phyloP scores from a whole-genome alignment of 306 rosid species.

The Psophocarpus tetragonolobus region DNA sequence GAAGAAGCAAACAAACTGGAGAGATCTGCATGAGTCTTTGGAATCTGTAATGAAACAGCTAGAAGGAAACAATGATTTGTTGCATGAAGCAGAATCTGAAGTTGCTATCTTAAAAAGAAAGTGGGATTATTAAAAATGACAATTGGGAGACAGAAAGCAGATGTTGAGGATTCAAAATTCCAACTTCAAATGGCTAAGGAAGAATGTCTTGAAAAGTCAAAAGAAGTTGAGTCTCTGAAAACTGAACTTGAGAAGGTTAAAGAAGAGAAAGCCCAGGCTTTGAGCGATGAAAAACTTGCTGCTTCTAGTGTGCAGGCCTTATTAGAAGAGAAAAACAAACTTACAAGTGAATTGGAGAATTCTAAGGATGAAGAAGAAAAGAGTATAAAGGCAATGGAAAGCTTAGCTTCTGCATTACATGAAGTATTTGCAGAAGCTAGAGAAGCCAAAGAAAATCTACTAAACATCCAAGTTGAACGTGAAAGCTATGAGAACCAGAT shows the following conservation, averaged over 20 bases:
- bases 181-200: constrained; percentile 53
- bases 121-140: constrained; percentile 85
- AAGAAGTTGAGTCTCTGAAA: constrained; percentile 55
- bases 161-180: constrained; percentile 72
- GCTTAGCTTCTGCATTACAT: constrained; percentile 94
- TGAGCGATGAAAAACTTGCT: constrained; percentile 79
- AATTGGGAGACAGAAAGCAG: constrained; percentile 62
- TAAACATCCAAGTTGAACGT: constrained; percentile 55
- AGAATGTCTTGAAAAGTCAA: constrained; percentile 59
- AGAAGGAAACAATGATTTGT: constrained; percentile 70
- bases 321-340: constrained; percentile 84
- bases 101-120: constrained; percentile 71
- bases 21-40: constrained; percentile 88
- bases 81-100: constrained; percentile 81
- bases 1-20: constrained; percentile 71
- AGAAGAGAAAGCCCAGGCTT: constrained; percentile 86
- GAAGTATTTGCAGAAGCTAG: constrained; percentile 88
- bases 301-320: constrained; percentile 86
- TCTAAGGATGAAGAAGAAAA: constrained; percentile 89
- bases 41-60: constrained; percentile 83
- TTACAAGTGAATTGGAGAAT: constrained; percentile 73
- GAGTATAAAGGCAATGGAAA: constrained; percentile 97
- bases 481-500: constrained; percentile 63
- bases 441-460: constrained; percentile 74
- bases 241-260: constrained; percentile 62